Base-by-base conservation (phyloP, 208 protist genomes). In the Trypanosoma boissoni region DNA sequence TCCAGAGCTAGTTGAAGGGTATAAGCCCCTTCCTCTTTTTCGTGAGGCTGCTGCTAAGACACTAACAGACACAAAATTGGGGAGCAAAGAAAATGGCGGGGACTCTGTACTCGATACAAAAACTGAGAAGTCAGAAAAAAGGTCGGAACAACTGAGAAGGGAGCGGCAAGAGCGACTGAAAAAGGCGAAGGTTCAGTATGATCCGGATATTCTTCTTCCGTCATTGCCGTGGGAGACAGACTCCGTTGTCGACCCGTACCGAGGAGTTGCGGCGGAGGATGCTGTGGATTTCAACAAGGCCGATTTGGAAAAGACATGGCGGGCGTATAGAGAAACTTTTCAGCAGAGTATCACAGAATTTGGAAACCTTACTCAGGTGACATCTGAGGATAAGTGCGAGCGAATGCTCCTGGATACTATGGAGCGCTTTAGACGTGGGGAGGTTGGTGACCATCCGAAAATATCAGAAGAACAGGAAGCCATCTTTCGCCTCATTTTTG, bases 161-260 rank as follows among this genome's bases (percentile, higher is more conserved):
- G 81, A 91, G 68, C 70, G 84, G 14, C 82, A 88, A 68, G 78
- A 90, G 64, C 82, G 83, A 23, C 57, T 91, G 44, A 70, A 73
- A 31, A 85, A 89, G 62, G 72, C 72, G 14, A 91, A 91, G 58
- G 60, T 91, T 41, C 65, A 84, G 44, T 90, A 87, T 60, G 84
- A 94, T 57, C 65, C 71, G 0, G 84, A 94, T 57, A 85, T 92
- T 59, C 52, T 94, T 31, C 80, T 94, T 26, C 84, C 88, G 14
- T 76, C 78, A 20, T 65, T 94, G 43, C 88, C 88, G 53, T 94
- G 88, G 88, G 88, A 94, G 63, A 83, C 77, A 12, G 88, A 92
- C 58, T 88, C 88, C 18, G 74, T 94, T 36, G 75, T 87, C 2
- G 88, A 94, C 61, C 82, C 88, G 27, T 91, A 94, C 58, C 78